Base-by-base conservation (phyloP, 352 stramenopile genomes). In the Globisporangium nagaii region DNA sequence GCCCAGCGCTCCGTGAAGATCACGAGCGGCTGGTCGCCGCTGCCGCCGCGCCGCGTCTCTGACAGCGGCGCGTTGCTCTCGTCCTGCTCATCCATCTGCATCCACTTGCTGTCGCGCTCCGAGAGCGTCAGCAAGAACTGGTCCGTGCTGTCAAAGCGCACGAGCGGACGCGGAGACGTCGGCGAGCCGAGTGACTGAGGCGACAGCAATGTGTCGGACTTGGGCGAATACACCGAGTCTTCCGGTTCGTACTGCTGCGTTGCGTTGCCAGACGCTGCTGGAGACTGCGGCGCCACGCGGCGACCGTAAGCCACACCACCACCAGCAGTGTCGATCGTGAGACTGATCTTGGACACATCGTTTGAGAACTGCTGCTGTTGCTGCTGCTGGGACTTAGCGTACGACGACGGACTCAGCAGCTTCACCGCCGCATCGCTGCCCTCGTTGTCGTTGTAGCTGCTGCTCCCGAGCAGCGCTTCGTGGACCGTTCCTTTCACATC, bases 1-100 rank as follows among this genome's bases (percentile, higher is more conserved):
- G 76, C 78, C 95, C 96, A 98, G 24, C 90, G 84, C 75, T 99
- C 96, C 34, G 96, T 97, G 73, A 98, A 98, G 44, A 91, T 88
- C 35, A 93, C 83, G 10, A 58, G 73, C 7, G 80, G 80, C 22
- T 73, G 58, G 36, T 91, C 78, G 43, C 30, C 22, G 19, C 8
- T 62, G 53, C 32, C 59, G 17, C 36, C 59, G 17, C 36, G 34
- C 0, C 56, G 56, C 24, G 40, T 43, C 48, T 34, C 25, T 36
- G 62, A 53, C 39, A 57, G 39, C n/a, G 64, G 28, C 3, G 63
- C 42, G 22, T n/a, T 64, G 41, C 30, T 57, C 19, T 76, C 58
- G 6, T 45, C 62, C 52, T 73, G 60, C 27, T 84, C 79, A 27
- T 84, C 77, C 40, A 86, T 68, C 22, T 83, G 77, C 7, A 84